Base-by-base conservation (phyloP, 805 yeast genomes). In the Wickerhamiella spandovensis region DNA sequence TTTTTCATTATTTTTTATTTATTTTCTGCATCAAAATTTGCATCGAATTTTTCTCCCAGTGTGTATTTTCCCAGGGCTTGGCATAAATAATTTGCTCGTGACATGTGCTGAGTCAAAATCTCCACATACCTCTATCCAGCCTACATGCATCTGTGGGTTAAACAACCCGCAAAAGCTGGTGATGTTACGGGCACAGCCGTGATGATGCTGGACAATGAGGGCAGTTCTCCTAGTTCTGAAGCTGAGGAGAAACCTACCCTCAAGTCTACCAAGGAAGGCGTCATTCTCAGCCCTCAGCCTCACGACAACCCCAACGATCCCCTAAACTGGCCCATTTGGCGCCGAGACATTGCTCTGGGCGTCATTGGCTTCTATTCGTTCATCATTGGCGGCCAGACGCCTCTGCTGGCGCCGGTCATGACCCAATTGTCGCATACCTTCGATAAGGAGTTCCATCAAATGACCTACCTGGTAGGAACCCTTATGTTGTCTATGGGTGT, bases 231-330 rank as follows among this genome's bases (percentile, higher is more conserved):
- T 3, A 15, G 32, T 15, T 28, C 32, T 12, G 51, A 44, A 6
- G 60, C 55, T 15, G 58, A 52, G 10, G 32, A 28, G 32, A 28
- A 12, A 9, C 61, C 57, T 4, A 49, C 44, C 6, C 60, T 76
- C 46, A 78, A 78, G 51, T 71, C 67, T 43, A 72, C 76, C 5
- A 61, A 66, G 7, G 60, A 62, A 3, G 83, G 83, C 1, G 63
- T 79, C 21, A 70, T 79, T 32, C 63, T 79, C 35, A 64, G 69
- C 49, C 84, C 84, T 0, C 84, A 79, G 60, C 84, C 84, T 5
- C 77, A 75, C 38, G 76, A 78, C 55, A 67, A 74, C 54, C 80
- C 81, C 4, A 78, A 79, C 56, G 84, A 79, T 54, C 84, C 84
- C 2, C 66, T 79, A 41, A 79, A 79, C 57, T 78, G 84, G 84